These are phyloP conservation scores for Globisporangium iwayamae DNA, from an alignment of 352 stramenopile genomes.

Conservation along the genomic window DNA sequence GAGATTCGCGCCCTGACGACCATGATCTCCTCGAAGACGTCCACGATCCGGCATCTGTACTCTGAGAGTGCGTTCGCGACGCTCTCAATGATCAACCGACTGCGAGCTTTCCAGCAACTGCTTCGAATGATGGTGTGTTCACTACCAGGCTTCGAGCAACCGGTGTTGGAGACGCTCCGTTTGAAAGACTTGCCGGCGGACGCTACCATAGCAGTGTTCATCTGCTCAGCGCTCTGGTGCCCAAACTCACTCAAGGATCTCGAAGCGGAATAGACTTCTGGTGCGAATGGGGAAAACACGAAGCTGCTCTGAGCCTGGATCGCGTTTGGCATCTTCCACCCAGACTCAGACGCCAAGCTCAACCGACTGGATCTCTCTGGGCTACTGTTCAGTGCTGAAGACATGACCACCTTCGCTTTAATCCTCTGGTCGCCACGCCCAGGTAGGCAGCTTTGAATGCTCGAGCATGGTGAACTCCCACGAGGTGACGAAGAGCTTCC, in stretches of 20 bases:
- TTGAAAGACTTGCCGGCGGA: neutral
- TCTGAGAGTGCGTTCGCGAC: neutral
- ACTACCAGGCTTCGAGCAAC: neutral
- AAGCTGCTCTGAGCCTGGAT: conserved; percentile 36
- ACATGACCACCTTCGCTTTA: conserved; percentile 8
- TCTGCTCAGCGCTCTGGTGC: conserved; percentile 2
- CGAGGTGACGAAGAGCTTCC: no score
- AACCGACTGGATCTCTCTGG: conserved; percentile 25
- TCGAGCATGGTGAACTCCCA: no score
- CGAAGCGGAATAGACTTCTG: neutral
- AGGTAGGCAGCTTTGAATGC: no score
- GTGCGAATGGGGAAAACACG: conserved; percentile 10
- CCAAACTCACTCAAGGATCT: neutral
- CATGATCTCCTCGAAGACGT: neutral
- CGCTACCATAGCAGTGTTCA: neutral
- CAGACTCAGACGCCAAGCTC: conserved; percentile 26
- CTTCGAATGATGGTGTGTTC: conserved; percentile 1
- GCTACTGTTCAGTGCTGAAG: conserved; percentile 17
- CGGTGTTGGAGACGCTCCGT: neutral
- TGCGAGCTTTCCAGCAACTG: conserved; percentile 5
- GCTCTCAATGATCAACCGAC: neutral
- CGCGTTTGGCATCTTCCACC: conserved; percentile 38
- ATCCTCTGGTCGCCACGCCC: conserved; percentile 15
- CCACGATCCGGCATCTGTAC: neutral
- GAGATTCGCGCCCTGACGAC: neutral